Evolutionary conservation across 139 green algal genomes (phyloP), one percentile per base, ranked within the genome.

Genomic region (Choricystis sp.): DNA sequence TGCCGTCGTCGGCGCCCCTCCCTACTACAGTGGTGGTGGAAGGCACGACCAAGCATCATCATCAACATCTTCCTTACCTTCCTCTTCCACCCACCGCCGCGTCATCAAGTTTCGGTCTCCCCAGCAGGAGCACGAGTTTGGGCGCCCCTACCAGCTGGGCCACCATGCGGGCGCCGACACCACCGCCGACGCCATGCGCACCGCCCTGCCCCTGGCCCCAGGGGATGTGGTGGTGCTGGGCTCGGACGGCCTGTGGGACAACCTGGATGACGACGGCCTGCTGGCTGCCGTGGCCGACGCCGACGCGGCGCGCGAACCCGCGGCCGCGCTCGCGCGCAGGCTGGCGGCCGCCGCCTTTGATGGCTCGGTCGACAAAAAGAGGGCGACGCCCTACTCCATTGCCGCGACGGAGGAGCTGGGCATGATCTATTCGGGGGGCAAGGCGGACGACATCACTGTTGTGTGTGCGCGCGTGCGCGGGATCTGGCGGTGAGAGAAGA

Each of bases 81-180:
- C 5, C 5, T 0, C 52, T 55, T 48, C 21, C 5, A 4, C 22
- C 49, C 9, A 14, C 29, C 19, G 24, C 28, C 57, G 23, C 31
- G 62, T 26, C n/a, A 60, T 93, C 9, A 80, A 81, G 68, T 94
- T 86, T 66, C 78, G 76, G 2, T 85, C 70, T 3, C 81, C 86
- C 20, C 89, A 95, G 73, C 86, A 94, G 70, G 90, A 97, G 75
- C 88, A 96, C 66, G 72, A 85, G 27, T 97, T 97, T 66, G 90
- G 90, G 22, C 74, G 76, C 65, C 90, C 90, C 16, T 95, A 89
- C 74, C 89, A 96, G 72, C 72, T 96, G 9, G 88, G 88, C 59
- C 61, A 82, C 67, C 73, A 80, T 31, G 57, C 73, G 16, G 56
- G 64, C 9, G 71, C 77, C 0, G 72, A 85, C 71, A 56, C 49